Base-by-base conservation (phyloP, 768 basidiomycete species). In the Hygrophorus russula region DNA sequence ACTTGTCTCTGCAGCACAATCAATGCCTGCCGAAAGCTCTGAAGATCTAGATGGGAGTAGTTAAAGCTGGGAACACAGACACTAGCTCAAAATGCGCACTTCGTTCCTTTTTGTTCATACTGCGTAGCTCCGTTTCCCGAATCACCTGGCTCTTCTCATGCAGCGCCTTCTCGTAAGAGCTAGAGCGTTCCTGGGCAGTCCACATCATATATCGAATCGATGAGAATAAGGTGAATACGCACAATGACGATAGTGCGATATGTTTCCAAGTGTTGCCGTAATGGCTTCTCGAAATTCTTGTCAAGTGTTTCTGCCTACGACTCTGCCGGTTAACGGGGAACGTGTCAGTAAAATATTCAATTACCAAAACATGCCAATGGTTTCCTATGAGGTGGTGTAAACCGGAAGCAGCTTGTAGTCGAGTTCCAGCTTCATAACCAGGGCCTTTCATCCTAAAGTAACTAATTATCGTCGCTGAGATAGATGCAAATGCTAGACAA, bases 351-450 rank as follows among this genome's bases (percentile, higher is more conserved):
- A 13, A 30, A 30, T 45, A 43, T 45, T 34, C 36, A 69, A 80
- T 47, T 48, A 90, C 89, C 57, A 97, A 66, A 45, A 97, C 78
- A 59, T 91, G 88, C 75, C 87, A 91, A 51, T 93, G 88, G 58
- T 93, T 94, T 39, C 83, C 80, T 52, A 94, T 81, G 50, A 97
- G 74, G 59, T 93, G 86, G 59, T 94, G 89, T 35, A 97, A 64
- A 4, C 93, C 92, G 14, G 85, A 80, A 19, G 86, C 80, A 20
- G 87, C 90, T 55, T 90, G 86, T 36, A 94, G 65, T 46, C 86
- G 73, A 17, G 84, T 82, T 9, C 85, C 84, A 18, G 84, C 66
- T 56, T 90, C 86, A 55, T 88, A 86, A 27, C 73, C 69, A 15
- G 84, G 82, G 4, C 87, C 84, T 52, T 87, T 88, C 52, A 89